phyloP scores from a whole-genome alignment of 169 alveolate genomes.

The Plasmodium berghei region DNA sequence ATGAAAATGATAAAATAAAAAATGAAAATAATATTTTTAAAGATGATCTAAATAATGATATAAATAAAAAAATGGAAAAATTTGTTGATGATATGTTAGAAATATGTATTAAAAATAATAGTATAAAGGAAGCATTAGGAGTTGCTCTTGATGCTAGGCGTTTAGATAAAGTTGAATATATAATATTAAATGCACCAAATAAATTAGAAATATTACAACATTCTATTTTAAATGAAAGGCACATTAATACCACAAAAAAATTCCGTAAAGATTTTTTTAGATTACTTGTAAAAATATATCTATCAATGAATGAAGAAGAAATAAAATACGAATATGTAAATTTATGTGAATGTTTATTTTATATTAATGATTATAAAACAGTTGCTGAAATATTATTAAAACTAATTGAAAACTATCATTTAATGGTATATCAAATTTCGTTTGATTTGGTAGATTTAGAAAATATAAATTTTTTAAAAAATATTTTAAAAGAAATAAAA shows the following conservation, averaged over 20 bases:
- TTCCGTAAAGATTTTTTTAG: slow-evolving; percentile 60
- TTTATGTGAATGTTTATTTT: slow-evolving; percentile 89
- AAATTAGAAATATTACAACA: slow-evolving; percentile 65
- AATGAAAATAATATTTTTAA: slow-evolving; percentile 28
- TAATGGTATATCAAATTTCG: slow-evolving; percentile 93
- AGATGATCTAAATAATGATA: slow-evolving; percentile 76
- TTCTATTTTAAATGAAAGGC: slow-evolving; percentile 53
- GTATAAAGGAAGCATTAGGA: slow-evolving; percentile 94
- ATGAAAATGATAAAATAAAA: background rate
- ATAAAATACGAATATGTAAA: slow-evolving; percentile 82
- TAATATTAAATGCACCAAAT: slow-evolving; percentile 81
- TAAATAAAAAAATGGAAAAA: slow-evolving; percentile 87
- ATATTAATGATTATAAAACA: slow-evolving; percentile 89
- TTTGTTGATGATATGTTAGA: slow-evolving; percentile 92
- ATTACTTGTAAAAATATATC: slow-evolving; percentile 39
- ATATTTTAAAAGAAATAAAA: slow-evolving; percentile 74
- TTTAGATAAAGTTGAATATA: slow-evolving; percentile 90
- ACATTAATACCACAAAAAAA: slow-evolving; percentile 55
- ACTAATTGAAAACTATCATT: slow-evolving; percentile 83
- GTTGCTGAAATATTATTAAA: slow-evolving; percentile 89
- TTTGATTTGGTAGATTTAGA: slow-evolving; percentile 95
- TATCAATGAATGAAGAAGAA: slow-evolving; percentile 64
- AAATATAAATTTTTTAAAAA: slow-evolving; percentile 90
- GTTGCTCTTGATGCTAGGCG: slow-evolving; percentile 95
- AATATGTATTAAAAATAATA: slow-evolving; percentile 88